Evolutionary conservation across 2,329 filamentous ascomycete species (phyloP), one percentile per base, ranked within the genome.

Genomic region (Paraphoma chrysanthemicola): DNA sequence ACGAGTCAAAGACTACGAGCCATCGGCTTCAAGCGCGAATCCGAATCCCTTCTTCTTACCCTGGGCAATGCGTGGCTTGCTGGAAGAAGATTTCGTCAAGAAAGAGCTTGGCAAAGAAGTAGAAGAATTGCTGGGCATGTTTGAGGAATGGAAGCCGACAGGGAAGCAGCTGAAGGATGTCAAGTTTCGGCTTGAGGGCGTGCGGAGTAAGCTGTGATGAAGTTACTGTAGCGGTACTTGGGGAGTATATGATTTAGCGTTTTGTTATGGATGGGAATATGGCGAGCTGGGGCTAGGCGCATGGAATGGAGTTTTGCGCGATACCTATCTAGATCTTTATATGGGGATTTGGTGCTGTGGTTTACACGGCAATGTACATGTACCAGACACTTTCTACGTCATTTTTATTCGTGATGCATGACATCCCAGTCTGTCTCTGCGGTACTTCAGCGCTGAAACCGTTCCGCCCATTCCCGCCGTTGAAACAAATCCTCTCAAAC

Each of bases 111-210:
- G 86, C 31, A 79, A 83, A 1, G 95, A 99, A 78, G 92, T 92
- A 6, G 85, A 86, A 57, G 86, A 92, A 70, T 77, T 99, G 48
- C 80, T 99, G n/a, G 83, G 82, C 57, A 88, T 96, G 75, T 99
- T 98, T 76, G 93, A 98, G 73, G 88, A 91, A 51, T 99, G 95
- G 95, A 93, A 90, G 71, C 95, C 95, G 0, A 84, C 83, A 0
- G 96, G 89, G 7, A 99, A 98, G 80, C 91, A 91, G 43, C 79
- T 99, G 55, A 97, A 95, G 79, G 95, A 99, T 77, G 93, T 99
- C 45, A 96, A 96, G 77, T 98, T 96, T 77, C 85, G 95, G 59
- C 81, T 99, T 17, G 95, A 98, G 79, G 94, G 90, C 2, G 91
- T 99, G 44, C 86, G 92, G 69, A 97, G 92, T 46, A 96, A 93